Percentiles rank a stretch among this genome's conserved stretches.
Conservation (phyloP, 2,329 filamentous ascomycete genomes). For the Metarhizium humberi region DNA sequence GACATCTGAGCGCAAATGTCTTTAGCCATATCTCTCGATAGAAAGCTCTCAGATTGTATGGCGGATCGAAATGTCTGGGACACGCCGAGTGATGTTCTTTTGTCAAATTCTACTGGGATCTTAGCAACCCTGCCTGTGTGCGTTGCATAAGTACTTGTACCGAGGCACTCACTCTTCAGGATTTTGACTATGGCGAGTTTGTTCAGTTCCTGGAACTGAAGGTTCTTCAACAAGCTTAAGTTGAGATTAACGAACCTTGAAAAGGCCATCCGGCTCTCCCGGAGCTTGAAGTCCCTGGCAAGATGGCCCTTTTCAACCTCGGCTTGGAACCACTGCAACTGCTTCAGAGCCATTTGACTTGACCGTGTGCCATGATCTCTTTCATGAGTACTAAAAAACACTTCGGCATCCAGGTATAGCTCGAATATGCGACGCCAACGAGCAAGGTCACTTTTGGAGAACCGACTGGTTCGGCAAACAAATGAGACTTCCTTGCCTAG, state of each 20-base stretch:
- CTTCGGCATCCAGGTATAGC: conserved; percentile 66
- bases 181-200: conserved; percentile 71
- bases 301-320: conserved; percentile 53
- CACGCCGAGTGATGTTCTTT: conserved; percentile 66
- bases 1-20: conserved; percentile 68
- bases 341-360: conserved; percentile 54
- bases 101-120: conserved; percentile 62
- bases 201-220: conserved; percentile 82
- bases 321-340: conserved; percentile 64
- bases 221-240: conserved; percentile 62
- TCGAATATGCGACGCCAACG: conserved; percentile 77
- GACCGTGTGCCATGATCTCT: conserved; percentile 57
- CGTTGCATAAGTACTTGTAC: neutral
- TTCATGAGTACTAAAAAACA: conserved; percentile 77
- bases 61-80: conserved; percentile 51
- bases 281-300: conserved; percentile 53
- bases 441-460: conserved; percentile 57
- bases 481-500: conserved; percentile 57
- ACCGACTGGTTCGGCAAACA: conserved; percentile 54
- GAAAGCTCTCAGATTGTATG: conserved; percentile 49
- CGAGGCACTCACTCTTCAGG: conserved; percentile 57
- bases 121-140: neutral
- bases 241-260: conserved; percentile 65
- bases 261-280: conserved; percentile 55
- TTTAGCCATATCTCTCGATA: conserved; percentile 61